Percentiles rank a stretch among this genome's conserved stretches.
Conservation (phyloP, 306 rosid species). For the Ochetophila trinervis region DNA sequence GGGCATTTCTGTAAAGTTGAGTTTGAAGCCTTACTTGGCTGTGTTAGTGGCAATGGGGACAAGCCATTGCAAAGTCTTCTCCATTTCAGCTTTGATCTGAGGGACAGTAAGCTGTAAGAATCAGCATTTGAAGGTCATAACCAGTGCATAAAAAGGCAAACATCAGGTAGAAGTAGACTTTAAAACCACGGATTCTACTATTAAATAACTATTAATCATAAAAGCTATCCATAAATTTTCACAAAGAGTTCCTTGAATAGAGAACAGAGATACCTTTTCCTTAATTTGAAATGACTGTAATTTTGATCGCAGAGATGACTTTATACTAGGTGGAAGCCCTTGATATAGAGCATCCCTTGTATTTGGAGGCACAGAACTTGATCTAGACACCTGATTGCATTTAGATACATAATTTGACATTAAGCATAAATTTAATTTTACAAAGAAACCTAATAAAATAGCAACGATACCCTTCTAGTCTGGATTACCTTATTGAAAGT, state of each 20-base stretch:
- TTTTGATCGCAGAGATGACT: slow-evolving; percentile 77
- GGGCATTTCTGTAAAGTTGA: too few relatives aligned
- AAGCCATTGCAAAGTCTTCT: slow-evolving; percentile 93
- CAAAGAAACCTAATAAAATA: neutral
- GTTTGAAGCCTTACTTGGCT: slow-evolving; percentile 59
- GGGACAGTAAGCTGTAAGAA: slow-evolving; percentile 74
- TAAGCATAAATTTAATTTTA: neutral
- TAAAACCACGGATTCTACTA: too few relatives aligned
- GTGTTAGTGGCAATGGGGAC: slow-evolving; percentile 90
- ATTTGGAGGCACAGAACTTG: slow-evolving; percentile 93
- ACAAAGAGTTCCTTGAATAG: neutral
- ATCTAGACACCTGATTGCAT: slow-evolving; percentile 74
- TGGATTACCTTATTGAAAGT: too few relatives aligned
- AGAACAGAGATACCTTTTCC: slow-evolving; percentile 73
- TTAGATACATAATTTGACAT: neutral
- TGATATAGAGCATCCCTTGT: slow-evolving; percentile 94
- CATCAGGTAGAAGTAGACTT: neutral
- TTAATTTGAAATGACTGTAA: slow-evolving; percentile 73
- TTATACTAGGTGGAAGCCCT: slow-evolving; percentile 85
- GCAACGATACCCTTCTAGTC: neutral
- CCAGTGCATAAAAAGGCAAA: neutral
- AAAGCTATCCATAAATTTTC: too few relatives aligned
- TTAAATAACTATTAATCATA: too few relatives aligned
- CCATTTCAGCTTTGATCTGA: slow-evolving; percentile 94
- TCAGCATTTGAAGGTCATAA: neutral